Base-by-base conservation (phyloP, 73 alveolate species). In the Paramecium sonneborni region DNA sequence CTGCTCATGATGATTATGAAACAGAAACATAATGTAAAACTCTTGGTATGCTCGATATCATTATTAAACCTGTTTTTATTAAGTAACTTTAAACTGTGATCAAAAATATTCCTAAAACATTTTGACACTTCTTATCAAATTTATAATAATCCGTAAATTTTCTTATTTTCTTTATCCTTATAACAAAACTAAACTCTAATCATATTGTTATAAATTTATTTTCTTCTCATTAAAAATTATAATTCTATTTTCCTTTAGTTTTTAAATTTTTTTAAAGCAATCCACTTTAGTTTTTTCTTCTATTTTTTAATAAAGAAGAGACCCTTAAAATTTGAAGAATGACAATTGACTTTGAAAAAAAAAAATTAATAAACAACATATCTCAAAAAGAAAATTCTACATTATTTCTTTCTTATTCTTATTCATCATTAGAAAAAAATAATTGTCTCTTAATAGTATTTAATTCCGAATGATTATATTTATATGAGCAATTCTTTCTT, bases 1-100 rank as follows among this genome's bases (percentile, higher is more conserved):
- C 90, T 11, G 90, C 90, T 79, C 90, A 79, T 43, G 90, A 79
- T 39, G 90, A 79, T 79, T 14, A 21, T 8, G 20, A 79, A 1
- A 79, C 90, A 1, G 28, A 79, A 6, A 7, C 21, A 18, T 1
- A 26, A 43, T 79, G 90, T 14, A 30, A 18, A 14, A 76, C 20
- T 11, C 32, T 8, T 20, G 76, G 90, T 6, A 79, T 79, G 90
- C 24, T 41, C 11, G 10, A 7, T 43, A 39, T 79, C 15, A 41
- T 79, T 21, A 23, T 23, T 11, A 79, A 79, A 43, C 90, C 90
- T 20, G 90, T 79, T 2, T 46, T 79, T 39, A 21, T 26, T 14
- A 26, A 57, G 18, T 46, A 46, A 46, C 57, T 46, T 21, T 46
- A 46, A 46, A 46, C 57, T 46, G 57, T 46, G 15, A 46, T 12